These are phyloP conservation scores for Astragalus membranaceus DNA, from an alignment of 306 rosid species.

Conservation along the genomic window DNA sequence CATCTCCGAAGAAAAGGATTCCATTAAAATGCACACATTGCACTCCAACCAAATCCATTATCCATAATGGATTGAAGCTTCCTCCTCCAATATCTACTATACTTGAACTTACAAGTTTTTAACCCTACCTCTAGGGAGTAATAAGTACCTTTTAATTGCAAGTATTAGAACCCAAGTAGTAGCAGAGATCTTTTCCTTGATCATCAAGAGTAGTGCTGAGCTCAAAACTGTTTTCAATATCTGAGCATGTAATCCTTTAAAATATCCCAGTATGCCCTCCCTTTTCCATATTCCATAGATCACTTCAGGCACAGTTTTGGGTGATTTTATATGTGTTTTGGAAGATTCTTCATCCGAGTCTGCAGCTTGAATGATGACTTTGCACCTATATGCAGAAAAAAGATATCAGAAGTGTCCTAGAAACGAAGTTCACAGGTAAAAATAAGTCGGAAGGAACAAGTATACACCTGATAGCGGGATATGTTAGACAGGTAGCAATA, in stretches of 20 bases:
- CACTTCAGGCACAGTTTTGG: conserved; percentile 51
- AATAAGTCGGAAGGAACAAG: conserved; percentile 14
- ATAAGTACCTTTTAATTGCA: conserved; percentile 63
- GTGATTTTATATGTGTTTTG: conserved; percentile 27
- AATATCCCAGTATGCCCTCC: conserved; percentile 80
- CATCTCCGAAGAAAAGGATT: not conserved
- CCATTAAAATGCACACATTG: not conserved
- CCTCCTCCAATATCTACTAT: conserved; percentile 19
- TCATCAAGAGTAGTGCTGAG: conserved; percentile 94
- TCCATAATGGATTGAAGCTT: conserved; percentile 15
- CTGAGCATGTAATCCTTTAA: conserved; percentile 95
- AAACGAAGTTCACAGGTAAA: conserved; percentile 17
- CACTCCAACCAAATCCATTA: conserved; percentile 17
- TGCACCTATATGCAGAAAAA: conserved; percentile 59
- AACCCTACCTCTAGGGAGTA: conserved; percentile 45
- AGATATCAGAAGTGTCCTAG: conserved; percentile 6
- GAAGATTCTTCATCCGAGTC: conserved; percentile 41
- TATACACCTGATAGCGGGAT: conserved; percentile 90
- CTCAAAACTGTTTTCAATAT: conserved; percentile 95
- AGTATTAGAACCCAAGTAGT: conserved; percentile 87
- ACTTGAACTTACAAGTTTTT: conserved; percentile 22
- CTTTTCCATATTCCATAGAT: conserved; percentile 69
- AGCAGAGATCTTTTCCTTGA: conserved; percentile 90
- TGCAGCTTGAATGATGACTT: conserved; percentile 97
- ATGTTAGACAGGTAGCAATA: conserved; percentile 76